phyloP scores from a whole-genome alignment of 2,329 filamentous ascomycete genomes.

The Fusarium sp. region DNA sequence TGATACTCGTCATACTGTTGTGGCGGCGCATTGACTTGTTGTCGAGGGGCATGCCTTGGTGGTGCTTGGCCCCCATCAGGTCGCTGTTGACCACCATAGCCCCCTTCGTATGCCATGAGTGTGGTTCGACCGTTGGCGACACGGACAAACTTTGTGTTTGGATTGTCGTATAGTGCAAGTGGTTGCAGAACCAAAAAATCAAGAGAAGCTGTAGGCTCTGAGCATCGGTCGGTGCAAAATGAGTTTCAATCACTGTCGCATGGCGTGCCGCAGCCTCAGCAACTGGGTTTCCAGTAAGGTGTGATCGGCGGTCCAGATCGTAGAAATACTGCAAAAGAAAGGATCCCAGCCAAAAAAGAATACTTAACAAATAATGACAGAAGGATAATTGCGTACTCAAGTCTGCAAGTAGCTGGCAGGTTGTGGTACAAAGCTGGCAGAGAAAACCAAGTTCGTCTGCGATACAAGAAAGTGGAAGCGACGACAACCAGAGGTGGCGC shows the following conservation, averaged over 20 bases:
- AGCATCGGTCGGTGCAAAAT: conserved; percentile 26
- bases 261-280: conserved; percentile 38
- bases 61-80: conserved; percentile 59
- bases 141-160: neutral
- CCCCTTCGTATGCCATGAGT: conserved; percentile 62
- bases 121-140: conserved; percentile 3
- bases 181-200: neutral
- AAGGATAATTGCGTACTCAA: neutral
- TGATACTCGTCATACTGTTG: conserved; percentile 59
- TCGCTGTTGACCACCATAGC: conserved; percentile 55
- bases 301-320: conserved; percentile 37
- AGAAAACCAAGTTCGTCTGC: neutral
- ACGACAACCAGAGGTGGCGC: neutral
- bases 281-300: conserved; percentile 32
- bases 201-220: neutral
- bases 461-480: conserved; percentile 2
- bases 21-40: conserved; percentile 43
- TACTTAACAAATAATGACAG: neutral
- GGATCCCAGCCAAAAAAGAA: conserved; percentile 8
- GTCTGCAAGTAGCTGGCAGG: conserved; percentile 4
- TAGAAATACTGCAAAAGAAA: conserved; percentile 25
- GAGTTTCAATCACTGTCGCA: conserved; percentile 39
- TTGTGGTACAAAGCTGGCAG: conserved; percentile 3
- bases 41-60: conserved; percentile 53
- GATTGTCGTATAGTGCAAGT: neutral